A percentile compares a stretch with the other conserved stretches of the same genome.
phyloP scores from a whole-genome alignment of 1,284 basidiomycete genomes.

The Cutaneotrichosporon cutaneum region DNA sequence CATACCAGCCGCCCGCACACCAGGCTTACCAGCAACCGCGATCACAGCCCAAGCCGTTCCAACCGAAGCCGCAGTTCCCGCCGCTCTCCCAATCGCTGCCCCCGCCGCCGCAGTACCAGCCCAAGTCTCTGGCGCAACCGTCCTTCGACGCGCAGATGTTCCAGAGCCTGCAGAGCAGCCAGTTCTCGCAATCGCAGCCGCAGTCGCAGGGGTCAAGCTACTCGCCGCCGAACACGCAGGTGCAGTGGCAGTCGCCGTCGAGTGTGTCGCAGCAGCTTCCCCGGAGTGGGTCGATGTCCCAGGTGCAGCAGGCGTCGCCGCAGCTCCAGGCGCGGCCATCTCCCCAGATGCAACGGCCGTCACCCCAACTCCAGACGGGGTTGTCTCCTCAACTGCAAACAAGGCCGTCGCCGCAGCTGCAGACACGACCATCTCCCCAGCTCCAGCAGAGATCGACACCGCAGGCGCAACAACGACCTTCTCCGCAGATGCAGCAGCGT shows the following conservation, averaged over 20 bases:
- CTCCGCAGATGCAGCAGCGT: not conserved
- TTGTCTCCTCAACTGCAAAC: not conserved
- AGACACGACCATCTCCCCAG: not conserved
- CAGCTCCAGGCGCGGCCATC: not conserved
- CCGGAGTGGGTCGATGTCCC: not conserved
- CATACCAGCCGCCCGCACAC: not conserved
- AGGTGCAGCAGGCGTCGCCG: not conserved
- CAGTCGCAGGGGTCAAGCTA: not conserved
- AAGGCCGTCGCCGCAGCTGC: not conserved
- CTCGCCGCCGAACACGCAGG: not conserved
- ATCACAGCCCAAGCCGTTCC: not conserved
- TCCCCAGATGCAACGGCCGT: not conserved
- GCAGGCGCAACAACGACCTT: not conserved
- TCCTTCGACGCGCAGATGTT: not conserved
- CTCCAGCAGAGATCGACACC: not conserved
- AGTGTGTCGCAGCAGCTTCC: not conserved
- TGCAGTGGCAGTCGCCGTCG: not conserved
- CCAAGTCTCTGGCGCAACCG: no score
- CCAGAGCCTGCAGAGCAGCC: not conserved
- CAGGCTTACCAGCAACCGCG: not conserved
- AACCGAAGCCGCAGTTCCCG: not conserved
- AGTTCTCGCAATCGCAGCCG: not conserved
- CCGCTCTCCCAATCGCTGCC: no score
- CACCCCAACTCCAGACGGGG: not conserved
- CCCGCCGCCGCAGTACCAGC: not conserved